A percentile compares a stretch with the other conserved stretches of the same genome.
phyloP scores from a whole-genome alignment of 2,329 filamentous ascomycete genomes.

The Monilinia fructicola region DNA sequence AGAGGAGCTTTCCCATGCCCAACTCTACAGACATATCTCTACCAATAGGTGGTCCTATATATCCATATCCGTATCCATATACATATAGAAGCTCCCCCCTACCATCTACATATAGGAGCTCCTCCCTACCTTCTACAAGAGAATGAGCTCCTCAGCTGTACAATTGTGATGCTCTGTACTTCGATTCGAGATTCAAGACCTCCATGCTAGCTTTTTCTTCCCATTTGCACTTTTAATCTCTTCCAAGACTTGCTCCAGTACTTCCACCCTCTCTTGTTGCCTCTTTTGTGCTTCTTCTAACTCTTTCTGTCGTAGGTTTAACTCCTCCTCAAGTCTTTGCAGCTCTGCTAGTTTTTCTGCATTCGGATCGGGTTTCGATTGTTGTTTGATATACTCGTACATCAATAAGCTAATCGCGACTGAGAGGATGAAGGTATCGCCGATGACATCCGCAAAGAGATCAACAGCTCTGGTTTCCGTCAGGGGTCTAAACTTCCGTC shows the following conservation, averaged over 20 bases:
- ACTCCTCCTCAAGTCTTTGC: slow-evolving; percentile 55
- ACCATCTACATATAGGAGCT: not conserved
- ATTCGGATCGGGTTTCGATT: slow-evolving; percentile 60
- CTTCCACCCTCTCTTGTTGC: slow-evolving; percentile 37
- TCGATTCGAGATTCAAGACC: slow-evolving; percentile 8
- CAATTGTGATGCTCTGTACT: not conserved
- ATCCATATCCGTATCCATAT: too few species aligned
- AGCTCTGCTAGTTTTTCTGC: slow-evolving; percentile 53
- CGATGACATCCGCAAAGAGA: slow-evolving; percentile 64
- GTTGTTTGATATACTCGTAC: slow-evolving; percentile 60
- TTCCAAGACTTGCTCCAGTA: slow-evolving; percentile 39
- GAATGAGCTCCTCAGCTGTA: not conserved
- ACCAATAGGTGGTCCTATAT: not conserved
- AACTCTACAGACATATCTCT: not conserved
- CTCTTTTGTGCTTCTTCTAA: slow-evolving; percentile 53
- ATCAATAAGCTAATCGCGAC: slow-evolving; percentile 58
- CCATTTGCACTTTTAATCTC: slow-evolving; percentile 35
- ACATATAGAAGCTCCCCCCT: too few species aligned
- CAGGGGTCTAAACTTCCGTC: slow-evolving; percentile 60
- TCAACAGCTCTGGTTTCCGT: slow-evolving; percentile 66
- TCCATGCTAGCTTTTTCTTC: slow-evolving; percentile 34
- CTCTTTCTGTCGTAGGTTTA: slow-evolving; percentile 48
- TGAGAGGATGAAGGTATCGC: slow-evolving; percentile 61
- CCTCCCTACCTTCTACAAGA: not conserved
- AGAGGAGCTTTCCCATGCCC: not conserved